These are phyloP conservation scores for Corylus avellana DNA, from an alignment of 306 rosid species.

Conservation along the genomic window DNA sequence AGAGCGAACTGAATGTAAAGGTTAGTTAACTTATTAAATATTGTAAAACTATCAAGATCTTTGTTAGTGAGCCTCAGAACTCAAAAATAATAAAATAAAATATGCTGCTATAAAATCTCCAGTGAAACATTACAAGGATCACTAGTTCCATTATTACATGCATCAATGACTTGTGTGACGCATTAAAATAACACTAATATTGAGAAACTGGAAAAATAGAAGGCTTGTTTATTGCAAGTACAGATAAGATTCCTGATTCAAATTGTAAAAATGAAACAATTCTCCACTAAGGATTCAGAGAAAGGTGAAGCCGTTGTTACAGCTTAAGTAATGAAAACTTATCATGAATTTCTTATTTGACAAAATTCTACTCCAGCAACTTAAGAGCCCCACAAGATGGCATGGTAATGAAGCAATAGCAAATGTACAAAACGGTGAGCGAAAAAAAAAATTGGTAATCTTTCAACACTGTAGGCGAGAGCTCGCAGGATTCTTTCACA, in stretches of 20 bases:
- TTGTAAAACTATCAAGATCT: background rate
- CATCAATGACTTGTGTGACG: background rate
- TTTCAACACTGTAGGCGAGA: background rate
- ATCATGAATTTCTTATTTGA: background rate
- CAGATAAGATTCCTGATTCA: background rate
- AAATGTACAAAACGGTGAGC: background rate
- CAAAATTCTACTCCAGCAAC: background rate
- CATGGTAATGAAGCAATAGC: background rate
- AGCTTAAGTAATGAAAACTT: background rate
- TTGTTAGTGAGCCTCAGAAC: background rate
- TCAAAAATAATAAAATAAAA: too few species aligned
- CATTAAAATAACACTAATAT: background rate
- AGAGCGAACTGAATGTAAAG: background rate
- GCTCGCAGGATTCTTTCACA: background rate
- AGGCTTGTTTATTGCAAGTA: background rate
- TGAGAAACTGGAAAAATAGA: background rate
- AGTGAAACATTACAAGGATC: background rate
- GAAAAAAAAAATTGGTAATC: background rate
- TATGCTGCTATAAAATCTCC: background rate
- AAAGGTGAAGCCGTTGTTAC: background rate
- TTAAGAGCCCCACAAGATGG: background rate
- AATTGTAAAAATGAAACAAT: background rate
- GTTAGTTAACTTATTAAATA: background rate
- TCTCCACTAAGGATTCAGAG: background rate
- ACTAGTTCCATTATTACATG: background rate